Percentiles rank a stretch among this genome's conserved stretches.
phyloP scores from a whole-genome alignment of 2,329 filamentous ascomycete species.

The Penicillium nordicum region DNA sequence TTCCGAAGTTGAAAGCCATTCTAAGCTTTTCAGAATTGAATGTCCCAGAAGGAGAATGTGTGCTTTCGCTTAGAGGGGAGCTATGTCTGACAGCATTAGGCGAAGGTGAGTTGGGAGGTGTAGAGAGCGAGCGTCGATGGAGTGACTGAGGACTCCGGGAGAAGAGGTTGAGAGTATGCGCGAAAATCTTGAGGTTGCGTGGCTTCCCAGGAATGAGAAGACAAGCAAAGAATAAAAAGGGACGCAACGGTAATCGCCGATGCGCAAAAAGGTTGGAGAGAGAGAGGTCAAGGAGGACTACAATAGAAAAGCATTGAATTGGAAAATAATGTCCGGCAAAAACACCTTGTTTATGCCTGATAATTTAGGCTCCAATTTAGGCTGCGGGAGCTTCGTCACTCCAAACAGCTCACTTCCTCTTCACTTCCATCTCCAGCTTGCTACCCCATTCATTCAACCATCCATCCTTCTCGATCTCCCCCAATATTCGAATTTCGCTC shows the following conservation, averaged over 20 bases:
- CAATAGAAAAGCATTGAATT: conserved; percentile 18
- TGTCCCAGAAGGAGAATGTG: conserved; percentile 39
- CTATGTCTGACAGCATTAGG: conserved; percentile 40
- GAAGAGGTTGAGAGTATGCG: conserved; percentile 42
- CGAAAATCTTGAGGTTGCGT: conserved; percentile 41
- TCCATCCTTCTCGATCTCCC: conserved; percentile 18
- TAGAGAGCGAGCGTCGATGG: conserved; percentile 44
- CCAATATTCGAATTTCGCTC: not conserved
- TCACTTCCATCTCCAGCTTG: conserved; percentile 12
- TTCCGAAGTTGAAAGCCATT: conserved; percentile 64
- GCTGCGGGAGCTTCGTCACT: conserved; percentile 45
- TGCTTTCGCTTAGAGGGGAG: conserved; percentile 34
- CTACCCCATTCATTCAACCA: conserved; percentile 31
- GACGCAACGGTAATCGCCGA: conserved; percentile 9
- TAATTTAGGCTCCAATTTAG: conserved; percentile 29
- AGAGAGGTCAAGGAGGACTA: conserved; percentile 7
- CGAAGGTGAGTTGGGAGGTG: conserved; percentile 32
- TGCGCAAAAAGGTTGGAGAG: conserved; percentile 8
- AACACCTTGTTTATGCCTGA: conserved; percentile 21
- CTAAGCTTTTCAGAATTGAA: conserved; percentile 32
- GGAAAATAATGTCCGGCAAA: conserved; percentile 23
- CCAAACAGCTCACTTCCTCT: conserved; percentile 35
- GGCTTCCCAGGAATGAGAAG: conserved; percentile 27
- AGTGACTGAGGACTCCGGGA: conserved; percentile 43
- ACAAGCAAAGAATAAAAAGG: conserved; percentile 9